Evolutionary conservation across 2,329 filamentous ascomycete genomes (phyloP), one percentile per base, ranked within the genome.

Genomic region (Sporothrix variecibatus): DNA sequence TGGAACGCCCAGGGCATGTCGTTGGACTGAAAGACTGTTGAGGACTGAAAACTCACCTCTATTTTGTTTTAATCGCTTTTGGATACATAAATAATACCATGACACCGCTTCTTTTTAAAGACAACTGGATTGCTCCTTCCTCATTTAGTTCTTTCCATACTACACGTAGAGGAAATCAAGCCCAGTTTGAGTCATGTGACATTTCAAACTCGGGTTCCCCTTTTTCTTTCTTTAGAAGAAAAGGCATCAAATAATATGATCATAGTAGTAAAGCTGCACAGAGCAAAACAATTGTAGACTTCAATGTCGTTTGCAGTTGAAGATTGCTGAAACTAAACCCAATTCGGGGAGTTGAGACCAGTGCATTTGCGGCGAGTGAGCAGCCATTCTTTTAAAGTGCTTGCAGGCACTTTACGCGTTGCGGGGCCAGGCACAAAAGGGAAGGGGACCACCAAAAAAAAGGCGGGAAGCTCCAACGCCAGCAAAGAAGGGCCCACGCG

Each of bases 321-420:
- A 4, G 2, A n/a, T 26, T 7, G 40, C 4, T 40, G 34, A 23
- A 26, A 26, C 34, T 40, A 28, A 68, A 23, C 23, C 43, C 43
- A n/a, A n/a, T 68, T 68, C 17, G 12, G 65, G 65, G 17, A 2
- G 9, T 15, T 12, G 5, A 34, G 43, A 49, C 65, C 26, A 68
- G 43, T 68, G 43, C 65, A 34, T 68, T 68, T 68, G 43, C 65
- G 43, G 65, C 56, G 38, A 46, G 17, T 28, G 12, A 26, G 17
- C 11, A n/a, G 51, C 9, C 1, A n/a, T n/a, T n/a, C 43, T 1
- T 49, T 56, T 28, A 40, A 9, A 40, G 72, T 74, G 74, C 72
- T 70, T 77, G 76, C 76, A 75, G 67, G 60, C 77, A 77, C 77
- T 78, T 34, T 76, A 77, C 49, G 72, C 72, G 72, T 74, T 74